phyloP scores from a whole-genome alignment of 495 filamentous ascomycete species.

The Cryomyces antarcticus region DNA sequence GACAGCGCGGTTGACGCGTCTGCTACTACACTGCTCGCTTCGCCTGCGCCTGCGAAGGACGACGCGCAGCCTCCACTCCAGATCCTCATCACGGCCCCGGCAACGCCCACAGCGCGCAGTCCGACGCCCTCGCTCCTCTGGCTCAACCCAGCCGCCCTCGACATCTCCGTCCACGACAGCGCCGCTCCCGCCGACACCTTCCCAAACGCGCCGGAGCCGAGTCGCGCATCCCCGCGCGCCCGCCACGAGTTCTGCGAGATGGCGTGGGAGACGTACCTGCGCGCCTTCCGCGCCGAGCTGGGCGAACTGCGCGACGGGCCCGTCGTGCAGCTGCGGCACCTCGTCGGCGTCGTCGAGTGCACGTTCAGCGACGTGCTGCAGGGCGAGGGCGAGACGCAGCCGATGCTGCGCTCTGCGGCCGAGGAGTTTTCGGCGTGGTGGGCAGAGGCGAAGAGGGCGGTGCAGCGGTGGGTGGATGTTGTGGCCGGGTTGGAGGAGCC shows the following conservation, averaged over 20 bases:
- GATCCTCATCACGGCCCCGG: too few relatives aligned
- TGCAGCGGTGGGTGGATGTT: background rate
- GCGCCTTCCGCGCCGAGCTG: slow-evolving; percentile 6
- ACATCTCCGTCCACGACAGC: background rate
- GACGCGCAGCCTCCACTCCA: too few relatives aligned
- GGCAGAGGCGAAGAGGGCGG: slow-evolving; percentile 4
- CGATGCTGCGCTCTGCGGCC: background rate
- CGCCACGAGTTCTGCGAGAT: background rate
- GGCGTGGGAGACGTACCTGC: background rate
- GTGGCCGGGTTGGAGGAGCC: too few relatives aligned
- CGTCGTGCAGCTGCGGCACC: slow-evolving; percentile 9
- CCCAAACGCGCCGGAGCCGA: background rate
- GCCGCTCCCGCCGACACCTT: slow-evolving; percentile 5
- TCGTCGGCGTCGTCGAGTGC: slow-evolving; percentile 2
- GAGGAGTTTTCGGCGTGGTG: slow-evolving; percentile 7
- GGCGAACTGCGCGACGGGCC: slow-evolving; percentile 8
- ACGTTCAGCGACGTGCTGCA: slow-evolving; percentile 4
- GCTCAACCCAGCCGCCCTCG: slow-evolving; percentile 1
- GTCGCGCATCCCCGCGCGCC: slow-evolving; percentile 2
- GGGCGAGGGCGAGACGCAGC: background rate
- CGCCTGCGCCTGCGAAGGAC: too few relatives aligned
- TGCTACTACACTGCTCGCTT: too few relatives aligned
- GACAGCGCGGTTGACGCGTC: too few relatives aligned
- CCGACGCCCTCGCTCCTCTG: background rate
- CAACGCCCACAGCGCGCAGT: too few relatives aligned